Evolutionary conservation across 2,329 filamentous ascomycete genomes (phyloP).

Genomic region (Exophiala mesophila): DNA sequence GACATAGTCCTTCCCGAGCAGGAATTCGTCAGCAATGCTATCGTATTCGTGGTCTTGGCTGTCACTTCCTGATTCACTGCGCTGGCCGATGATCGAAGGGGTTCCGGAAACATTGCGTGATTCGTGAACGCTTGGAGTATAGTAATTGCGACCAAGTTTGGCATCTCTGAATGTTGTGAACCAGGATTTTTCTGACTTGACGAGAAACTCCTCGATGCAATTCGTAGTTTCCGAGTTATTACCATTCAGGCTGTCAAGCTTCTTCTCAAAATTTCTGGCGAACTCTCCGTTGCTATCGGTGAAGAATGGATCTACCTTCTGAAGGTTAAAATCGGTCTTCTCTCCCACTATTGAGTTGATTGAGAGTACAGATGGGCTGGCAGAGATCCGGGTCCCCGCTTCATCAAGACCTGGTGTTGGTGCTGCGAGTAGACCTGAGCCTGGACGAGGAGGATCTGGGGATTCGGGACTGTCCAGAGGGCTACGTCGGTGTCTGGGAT

Average conservation of each 20-base stretch:
- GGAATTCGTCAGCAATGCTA: conserved; percentile 45
- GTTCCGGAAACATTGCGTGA: conserved; percentile 31
- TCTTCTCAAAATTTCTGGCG: conserved; percentile 54
- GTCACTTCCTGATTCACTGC: conserved; percentile 26
- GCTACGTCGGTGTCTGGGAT: conserved; percentile 2
- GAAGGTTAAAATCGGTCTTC: conserved; percentile 58
- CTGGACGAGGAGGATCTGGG: conserved; percentile 30
- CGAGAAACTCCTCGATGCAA: conserved; percentile 62
- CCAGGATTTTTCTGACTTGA: conserved; percentile 64
- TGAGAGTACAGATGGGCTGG: conserved; percentile 44
- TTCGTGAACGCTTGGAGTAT: conserved; percentile 29
- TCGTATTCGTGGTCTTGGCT: conserved; percentile 29
- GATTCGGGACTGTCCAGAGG: conserved; percentile 26
- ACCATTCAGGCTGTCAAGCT: conserved; percentile 51
- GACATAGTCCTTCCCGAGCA: conserved; percentile 52
- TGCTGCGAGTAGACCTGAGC: conserved; percentile 30
- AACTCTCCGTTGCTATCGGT: conserved; percentile 61
- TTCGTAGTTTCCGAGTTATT: conserved; percentile 54
- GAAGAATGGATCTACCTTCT: conserved; percentile 64
- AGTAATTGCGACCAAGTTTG: conserved; percentile 50
- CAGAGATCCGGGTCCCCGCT: conserved; percentile 13
- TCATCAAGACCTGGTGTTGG: conserved; percentile 15
- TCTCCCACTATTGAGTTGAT: conserved; percentile 56
- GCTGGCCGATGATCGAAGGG: conserved; percentile 38
- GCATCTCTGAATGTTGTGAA: conserved; percentile 56